Base-by-base conservation (phyloP, 2,329 filamentous ascomycete genomes). In the Scopulariopsis brevicaulis region DNA sequence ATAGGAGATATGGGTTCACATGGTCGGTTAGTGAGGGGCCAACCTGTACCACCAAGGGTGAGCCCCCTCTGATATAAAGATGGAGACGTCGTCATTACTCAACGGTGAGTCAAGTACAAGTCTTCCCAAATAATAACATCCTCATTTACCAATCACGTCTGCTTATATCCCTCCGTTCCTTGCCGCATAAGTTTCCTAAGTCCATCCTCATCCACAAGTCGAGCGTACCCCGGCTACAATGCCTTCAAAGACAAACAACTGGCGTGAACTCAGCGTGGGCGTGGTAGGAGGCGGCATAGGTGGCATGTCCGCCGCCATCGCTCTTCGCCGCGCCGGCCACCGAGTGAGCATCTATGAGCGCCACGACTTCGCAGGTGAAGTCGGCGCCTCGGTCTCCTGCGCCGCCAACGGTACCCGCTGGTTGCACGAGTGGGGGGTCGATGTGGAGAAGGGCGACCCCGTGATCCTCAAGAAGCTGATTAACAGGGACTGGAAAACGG, bases 381-480 rank as follows among this genome's bases (percentile, higher is more conserved):
- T 86, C 0, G 85, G 85, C 14, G 83, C 83, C 0, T 86, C 84
- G 0, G 77, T 87, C 0, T 84, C 80, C 0, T 87, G 84, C 63
- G 85, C 85, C 1, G 84, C 85, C 11, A 89, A 89, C 63, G 85
- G 85, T 8, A 85, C 84, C 1, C 76, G 82, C 53, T 89, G 84
- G 84, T 71, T 89, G 8, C 79, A 86, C 60, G 82, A 86, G 66
- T 89, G 85, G 85, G 73, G 73, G 0, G 82, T 88, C 1, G 81
- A 88, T 63, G 73, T 88, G 1, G 71, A 71, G 15, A 82, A 82
- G 64, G 85, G 84, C 10, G 80, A 86, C 59, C 84, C 84, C 0
- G 85, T 89, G 1, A 72, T 87, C 1, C 70, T 89, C 54, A 76
- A 76, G 68, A 83, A 83, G 64, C 75, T 89, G 56, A 87, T 89